Conservation (phyloP, 2,329 filamentous ascomycete species). For the Neonectria faginata region DNA sequence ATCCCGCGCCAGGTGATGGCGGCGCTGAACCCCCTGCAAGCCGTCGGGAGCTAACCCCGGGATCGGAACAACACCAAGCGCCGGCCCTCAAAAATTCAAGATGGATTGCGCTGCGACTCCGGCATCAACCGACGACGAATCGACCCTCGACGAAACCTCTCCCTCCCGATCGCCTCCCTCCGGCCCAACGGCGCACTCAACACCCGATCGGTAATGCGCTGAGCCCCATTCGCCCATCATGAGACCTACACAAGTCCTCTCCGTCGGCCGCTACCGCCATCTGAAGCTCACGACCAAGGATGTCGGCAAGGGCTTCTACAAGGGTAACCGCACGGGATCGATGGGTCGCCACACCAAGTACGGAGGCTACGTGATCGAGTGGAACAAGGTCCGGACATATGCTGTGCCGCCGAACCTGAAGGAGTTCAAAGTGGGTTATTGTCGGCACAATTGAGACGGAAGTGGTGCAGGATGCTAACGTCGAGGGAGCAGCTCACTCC, state of each 20-base stretch:
- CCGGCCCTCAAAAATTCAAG: slow-evolving; percentile 41
- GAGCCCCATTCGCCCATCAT: slow-evolving; percentile 56
- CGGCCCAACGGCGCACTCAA: slow-evolving; percentile 17
- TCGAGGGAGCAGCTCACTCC: slow-evolving; percentile 73
- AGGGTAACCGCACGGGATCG: slow-evolving; percentile 89
- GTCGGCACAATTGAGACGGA: neutral
- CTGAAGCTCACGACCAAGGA: slow-evolving; percentile 91
- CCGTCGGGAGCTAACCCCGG: slow-evolving; percentile 37
- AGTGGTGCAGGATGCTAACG: slow-evolving; percentile 30
- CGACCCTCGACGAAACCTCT: slow-evolving; percentile 25
- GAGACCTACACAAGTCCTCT: slow-evolving; percentile 76
- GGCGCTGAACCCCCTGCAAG: slow-evolving; percentile 34
- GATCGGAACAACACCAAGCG: slow-evolving; percentile 48
- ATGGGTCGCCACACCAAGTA: slow-evolving; percentile 88
- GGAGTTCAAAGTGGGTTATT: slow-evolving; percentile 73
- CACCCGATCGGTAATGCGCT: slow-evolving; percentile 11
- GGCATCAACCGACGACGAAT: slow-evolving; percentile 16
- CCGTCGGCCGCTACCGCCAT: slow-evolving; percentile 76
- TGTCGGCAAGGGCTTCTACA: slow-evolving; percentile 95
- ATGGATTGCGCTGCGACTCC: slow-evolving; percentile 26
- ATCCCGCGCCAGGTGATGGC: slow-evolving; percentile 19
- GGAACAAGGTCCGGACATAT: slow-evolving; percentile 89
- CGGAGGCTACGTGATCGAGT: slow-evolving; percentile 88
- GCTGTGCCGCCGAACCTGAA: slow-evolving; percentile 78
- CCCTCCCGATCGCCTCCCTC: slow-evolving; percentile 14